Conservation (phyloP, 208 protist genomes). For the Trichomonas tenax region DNA sequence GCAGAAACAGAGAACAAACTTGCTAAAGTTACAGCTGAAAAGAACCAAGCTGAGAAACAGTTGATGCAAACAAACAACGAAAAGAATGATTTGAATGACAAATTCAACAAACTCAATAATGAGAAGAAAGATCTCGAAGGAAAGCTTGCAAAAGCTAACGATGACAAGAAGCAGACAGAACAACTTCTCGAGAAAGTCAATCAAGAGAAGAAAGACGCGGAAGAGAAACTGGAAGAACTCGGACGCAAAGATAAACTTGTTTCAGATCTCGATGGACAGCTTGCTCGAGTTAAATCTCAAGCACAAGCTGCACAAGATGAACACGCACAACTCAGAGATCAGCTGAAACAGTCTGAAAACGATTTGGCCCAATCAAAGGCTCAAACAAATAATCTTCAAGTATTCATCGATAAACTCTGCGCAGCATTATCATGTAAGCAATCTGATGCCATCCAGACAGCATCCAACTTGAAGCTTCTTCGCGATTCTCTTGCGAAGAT, state of each 20-base stretch:
- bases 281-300: neutral
- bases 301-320: neutral
- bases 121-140: neutral
- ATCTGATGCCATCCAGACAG: neutral
- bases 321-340: neutral
- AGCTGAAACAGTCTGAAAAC: neutral
- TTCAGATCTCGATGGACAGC: neutral
- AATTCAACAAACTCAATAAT: neutral
- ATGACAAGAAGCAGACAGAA: too few relatives aligned
- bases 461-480: neutral
- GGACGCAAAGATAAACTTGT: neutral
- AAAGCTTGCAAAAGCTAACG: neutral
- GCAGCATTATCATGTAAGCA: neutral
- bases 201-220: neutral
- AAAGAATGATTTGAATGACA: neutral
- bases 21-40: neutral
- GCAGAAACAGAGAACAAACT: neutral
- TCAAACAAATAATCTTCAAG: neutral
- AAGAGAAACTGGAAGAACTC: neutral
- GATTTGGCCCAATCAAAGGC: neutral
- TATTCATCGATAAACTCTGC: neutral
- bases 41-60: neutral
- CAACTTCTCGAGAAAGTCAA: neutral
- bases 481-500: neutral
- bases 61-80: neutral